Evolutionary conservation across 768 basidiomycete genomes (phyloP).

Genomic region (Lactarius tabidus): DNA sequence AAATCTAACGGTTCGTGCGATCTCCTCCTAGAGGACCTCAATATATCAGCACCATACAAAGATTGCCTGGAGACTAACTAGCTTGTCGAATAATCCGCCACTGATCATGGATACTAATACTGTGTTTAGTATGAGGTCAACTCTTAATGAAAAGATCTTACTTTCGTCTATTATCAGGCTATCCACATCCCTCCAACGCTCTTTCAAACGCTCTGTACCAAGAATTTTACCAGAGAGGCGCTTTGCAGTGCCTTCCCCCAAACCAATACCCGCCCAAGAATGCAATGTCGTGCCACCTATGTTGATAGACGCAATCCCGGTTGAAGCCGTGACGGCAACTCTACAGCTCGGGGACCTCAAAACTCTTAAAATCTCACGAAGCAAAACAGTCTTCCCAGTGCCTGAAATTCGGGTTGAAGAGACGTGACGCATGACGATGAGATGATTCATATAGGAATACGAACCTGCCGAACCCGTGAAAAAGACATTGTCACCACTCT

Average conservation of each 20-base stretch:
- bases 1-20: constrained; percentile 56
- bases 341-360: constrained; percentile 33
- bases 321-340: constrained; percentile 78
- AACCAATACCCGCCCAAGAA: constrained; percentile 76
- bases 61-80: constrained; percentile 40
- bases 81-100: constrained; percentile 73
- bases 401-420: constrained; percentile 35
- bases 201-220: constrained; percentile 36
- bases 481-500: constrained; percentile 63
- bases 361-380: constrained; percentile 65
- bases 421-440: not conserved
- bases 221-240: constrained; percentile 52
- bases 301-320: constrained; percentile 76
- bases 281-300: constrained; percentile 81
- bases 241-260: constrained; percentile 57
- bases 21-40: constrained; percentile 44
- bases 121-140: not conserved
- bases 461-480: constrained; percentile 84
- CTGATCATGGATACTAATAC: constrained; percentile 84
- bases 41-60: constrained; percentile 25
- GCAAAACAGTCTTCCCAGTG: constrained; percentile 80
- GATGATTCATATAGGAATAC: constrained; percentile 11
- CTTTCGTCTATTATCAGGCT: constrained; percentile 86
- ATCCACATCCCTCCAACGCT: constrained; percentile 58
- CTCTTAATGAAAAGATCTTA: constrained; percentile 34